A percentile compares a stretch with the other conserved stretches of the same genome.
Conservation (phyloP, 345 rosid species). For the Ricinus communis region DNA sequence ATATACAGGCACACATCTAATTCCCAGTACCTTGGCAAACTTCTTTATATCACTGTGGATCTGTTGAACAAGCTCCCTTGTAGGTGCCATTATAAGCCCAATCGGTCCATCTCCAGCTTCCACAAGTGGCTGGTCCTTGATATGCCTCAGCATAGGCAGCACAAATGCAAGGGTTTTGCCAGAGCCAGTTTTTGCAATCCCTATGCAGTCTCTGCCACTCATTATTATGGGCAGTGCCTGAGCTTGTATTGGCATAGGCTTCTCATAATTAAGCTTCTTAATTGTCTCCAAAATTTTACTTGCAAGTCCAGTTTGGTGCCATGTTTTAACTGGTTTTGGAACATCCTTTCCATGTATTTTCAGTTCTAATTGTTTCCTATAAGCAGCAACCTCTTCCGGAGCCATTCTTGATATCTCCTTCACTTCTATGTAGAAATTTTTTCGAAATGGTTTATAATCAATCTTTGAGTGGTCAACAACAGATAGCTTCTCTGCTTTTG, state of each 20-base stretch:
- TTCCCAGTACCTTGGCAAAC: slow-evolving; percentile 68
- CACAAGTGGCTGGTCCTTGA: slow-evolving; percentile 96
- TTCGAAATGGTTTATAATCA: slow-evolving; percentile 75
- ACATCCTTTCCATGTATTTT: slow-evolving; percentile 97
- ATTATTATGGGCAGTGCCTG: slow-evolving; percentile 91
- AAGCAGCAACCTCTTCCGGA: slow-evolving; percentile 72
- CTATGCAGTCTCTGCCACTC: slow-evolving; percentile 99
- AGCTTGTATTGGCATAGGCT: slow-evolving; percentile 96
- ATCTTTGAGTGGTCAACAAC: slow-evolving; percentile 93
- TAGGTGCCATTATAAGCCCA: slow-evolving; percentile 98
- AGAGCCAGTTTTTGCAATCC: slow-evolving; percentile 94
- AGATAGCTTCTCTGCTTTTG: slow-evolving; percentile 87
- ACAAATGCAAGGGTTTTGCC: slow-evolving; percentile 97
- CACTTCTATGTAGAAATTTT: slow-evolving; percentile 84
- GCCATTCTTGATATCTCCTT: slow-evolving; percentile 83
- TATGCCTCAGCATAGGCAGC: slow-evolving; percentile 97
- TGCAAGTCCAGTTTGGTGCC: slow-evolving; percentile 95
- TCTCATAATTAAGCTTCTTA: slow-evolving; percentile 83
- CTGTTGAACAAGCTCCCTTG: slow-evolving; percentile 98
- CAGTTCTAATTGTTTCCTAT: slow-evolving; percentile 82
- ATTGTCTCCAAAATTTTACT: slow-evolving; percentile 81
- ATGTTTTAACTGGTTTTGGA: slow-evolving; percentile 79
- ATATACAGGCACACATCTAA: slow-evolving; percentile 87
- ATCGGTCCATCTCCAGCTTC: slow-evolving; percentile 94
- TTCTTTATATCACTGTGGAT: slow-evolving; percentile 90